Percentiles rank a stretch among this genome's conserved stretches.
Conservation (phyloP, 345 rosid species). For the Excoecaria agallocha region DNA sequence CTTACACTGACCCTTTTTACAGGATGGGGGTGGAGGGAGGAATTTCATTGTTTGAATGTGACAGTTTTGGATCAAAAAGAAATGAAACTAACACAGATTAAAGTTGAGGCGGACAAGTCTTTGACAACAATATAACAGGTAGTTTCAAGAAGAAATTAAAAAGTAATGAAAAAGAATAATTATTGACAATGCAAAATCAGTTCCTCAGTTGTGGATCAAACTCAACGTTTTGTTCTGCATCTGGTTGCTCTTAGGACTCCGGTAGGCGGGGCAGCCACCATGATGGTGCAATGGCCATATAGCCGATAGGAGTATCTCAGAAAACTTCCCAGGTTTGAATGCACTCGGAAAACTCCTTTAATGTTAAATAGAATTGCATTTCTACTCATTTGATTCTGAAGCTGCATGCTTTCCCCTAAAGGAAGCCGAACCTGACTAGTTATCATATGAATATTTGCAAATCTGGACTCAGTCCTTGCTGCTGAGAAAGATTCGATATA, state of each 20-base stretch:
- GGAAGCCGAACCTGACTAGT: slow-evolving; percentile 76
- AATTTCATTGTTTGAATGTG: neutral
- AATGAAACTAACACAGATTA: neutral
- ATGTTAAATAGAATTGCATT: slow-evolving; percentile 53
- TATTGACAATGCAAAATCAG: slow-evolving; percentile 7
- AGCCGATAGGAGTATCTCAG: slow-evolving; percentile 68
- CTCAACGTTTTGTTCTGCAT: slow-evolving; percentile 72
- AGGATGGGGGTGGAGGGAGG: neutral
- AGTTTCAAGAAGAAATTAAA: neutral
- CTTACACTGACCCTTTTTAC: neutral
- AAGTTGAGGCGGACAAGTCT: neutral
- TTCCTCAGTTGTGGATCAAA: neutral
- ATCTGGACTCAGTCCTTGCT: slow-evolving; percentile 38
- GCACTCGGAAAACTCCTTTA: slow-evolving; percentile 63
- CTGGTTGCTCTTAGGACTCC: slow-evolving; percentile 57
- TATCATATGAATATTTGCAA: slow-evolving; percentile 52
- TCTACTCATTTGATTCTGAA: slow-evolving; percentile 47
- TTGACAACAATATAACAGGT: neutral
- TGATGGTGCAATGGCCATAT: slow-evolving; percentile 52
- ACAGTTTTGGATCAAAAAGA: neutral
- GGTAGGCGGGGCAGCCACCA: slow-evolving; percentile 61
- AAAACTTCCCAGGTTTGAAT: slow-evolving; percentile 62
- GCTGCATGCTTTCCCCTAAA: slow-evolving; percentile 35
- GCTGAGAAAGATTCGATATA: slow-evolving; percentile 69
- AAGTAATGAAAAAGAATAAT: neutral